Percentiles rank a stretch among this genome's conserved stretches.
phyloP scores from a whole-genome alignment of 1,284 basidiomycete genomes.

The Leccinum fallax region DNA sequence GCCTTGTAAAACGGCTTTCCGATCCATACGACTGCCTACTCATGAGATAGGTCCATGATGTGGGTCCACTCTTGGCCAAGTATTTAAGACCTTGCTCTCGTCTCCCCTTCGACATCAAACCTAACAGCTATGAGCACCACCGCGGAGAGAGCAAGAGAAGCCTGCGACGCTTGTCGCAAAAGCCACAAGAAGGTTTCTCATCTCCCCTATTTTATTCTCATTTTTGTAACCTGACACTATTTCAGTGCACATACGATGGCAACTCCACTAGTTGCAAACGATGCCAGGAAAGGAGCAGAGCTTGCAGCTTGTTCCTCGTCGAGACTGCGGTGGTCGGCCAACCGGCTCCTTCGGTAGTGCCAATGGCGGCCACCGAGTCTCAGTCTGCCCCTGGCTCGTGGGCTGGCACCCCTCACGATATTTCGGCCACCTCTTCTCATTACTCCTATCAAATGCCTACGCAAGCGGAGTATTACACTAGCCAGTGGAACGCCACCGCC shows the following conservation, averaged over 20 bases:
- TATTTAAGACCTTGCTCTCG: slow-evolving; percentile 28
- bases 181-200: slow-evolving; percentile 35
- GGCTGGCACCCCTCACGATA: slow-evolving; percentile 14
- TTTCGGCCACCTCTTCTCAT: slow-evolving; percentile 7
- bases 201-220: neutral
- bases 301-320: slow-evolving; percentile 26
- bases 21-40: slow-evolving; percentile 11
- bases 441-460: neutral
- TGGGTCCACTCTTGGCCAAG: slow-evolving; percentile 6
- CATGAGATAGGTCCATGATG: slow-evolving; percentile 5
- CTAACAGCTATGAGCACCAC: slow-evolving; percentile 22
- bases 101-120: slow-evolving; percentile 6
- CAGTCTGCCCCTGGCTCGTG: slow-evolving; percentile 11
- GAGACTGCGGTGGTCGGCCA: slow-evolving; percentile 8
- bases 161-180: slow-evolving; percentile 32
- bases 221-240: neutral
- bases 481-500: neutral
- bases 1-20: slow-evolving; percentile 4
- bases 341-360: slow-evolving; percentile 6
- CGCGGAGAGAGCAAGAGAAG: slow-evolving; percentile 31
- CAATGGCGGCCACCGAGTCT: neutral
- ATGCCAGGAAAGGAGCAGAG: slow-evolving; percentile 14
- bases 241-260: slow-evolving; percentile 24
- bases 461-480: slow-evolving; percentile 3
- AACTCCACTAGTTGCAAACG: slow-evolving; percentile 20